A percentile compares a stretch with the other conserved stretches of the same genome.
These are phyloP conservation scores for Crepidotus variabilis DNA, from an alignment of 768 basidiomycete genomes.

Conservation along the genomic window DNA sequence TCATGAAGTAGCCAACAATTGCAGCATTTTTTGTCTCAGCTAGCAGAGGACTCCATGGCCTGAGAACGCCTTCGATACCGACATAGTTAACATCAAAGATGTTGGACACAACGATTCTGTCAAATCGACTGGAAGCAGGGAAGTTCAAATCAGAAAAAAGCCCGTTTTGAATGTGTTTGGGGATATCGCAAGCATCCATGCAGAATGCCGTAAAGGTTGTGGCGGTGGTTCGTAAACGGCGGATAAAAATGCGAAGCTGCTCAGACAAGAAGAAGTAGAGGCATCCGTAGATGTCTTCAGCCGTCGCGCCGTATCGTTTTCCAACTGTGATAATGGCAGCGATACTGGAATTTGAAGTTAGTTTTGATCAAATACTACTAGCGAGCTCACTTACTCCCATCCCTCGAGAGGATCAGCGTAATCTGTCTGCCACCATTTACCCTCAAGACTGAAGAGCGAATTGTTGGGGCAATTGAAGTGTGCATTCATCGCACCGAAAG, in stretches of 20 bases:
- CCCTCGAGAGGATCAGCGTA: slow-evolving; percentile 36
- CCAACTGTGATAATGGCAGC: slow-evolving; percentile 29
- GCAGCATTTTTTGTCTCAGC: slow-evolving; percentile 23
- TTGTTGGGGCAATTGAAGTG: slow-evolving; percentile 38
- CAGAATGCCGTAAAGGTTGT: slow-evolving; percentile 29
- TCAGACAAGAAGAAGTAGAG: slow-evolving; percentile 43
- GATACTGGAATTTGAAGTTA: slow-evolving; percentile 20
- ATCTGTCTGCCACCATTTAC: slow-evolving; percentile 37
- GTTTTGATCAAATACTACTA: background rate
- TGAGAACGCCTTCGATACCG: slow-evolving; percentile 29
- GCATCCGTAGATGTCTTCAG: slow-evolving; percentile 46
- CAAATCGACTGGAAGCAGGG: slow-evolving; percentile 27
- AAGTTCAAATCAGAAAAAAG: slow-evolving; percentile 13
- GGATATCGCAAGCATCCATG: slow-evolving; percentile 29
- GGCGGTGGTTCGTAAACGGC: slow-evolving; percentile 27
- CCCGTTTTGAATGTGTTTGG: slow-evolving; percentile 19
- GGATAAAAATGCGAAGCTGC: slow-evolving; percentile 32
- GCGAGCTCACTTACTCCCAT: slow-evolving; percentile 35
- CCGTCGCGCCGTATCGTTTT: slow-evolving; percentile 29
- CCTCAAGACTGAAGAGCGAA: slow-evolving; percentile 34
- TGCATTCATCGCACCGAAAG: slow-evolving; percentile 38
- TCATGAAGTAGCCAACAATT: slow-evolving; percentile 44
- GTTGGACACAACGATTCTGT: slow-evolving; percentile 48
- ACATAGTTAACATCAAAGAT: slow-evolving; percentile 40
- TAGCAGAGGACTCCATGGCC: slow-evolving; percentile 35